These are phyloP conservation scores for Clitoria ternatea DNA, from an alignment of 306 rosid genomes.

Conservation along the genomic window DNA sequence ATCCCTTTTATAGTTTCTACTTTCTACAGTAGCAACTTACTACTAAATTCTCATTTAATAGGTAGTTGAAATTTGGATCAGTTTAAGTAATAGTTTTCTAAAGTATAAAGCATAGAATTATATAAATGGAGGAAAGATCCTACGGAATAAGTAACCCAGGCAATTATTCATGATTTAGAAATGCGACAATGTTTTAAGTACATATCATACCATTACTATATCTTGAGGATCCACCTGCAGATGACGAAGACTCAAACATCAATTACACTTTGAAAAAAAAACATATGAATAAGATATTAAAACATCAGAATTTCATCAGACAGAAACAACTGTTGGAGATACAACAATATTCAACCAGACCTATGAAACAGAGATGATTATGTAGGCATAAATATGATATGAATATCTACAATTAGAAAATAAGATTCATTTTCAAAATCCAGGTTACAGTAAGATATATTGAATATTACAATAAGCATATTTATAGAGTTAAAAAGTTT, in stretches of 20 bases:
- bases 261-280: conserved; percentile 19
- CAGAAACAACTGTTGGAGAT: background rate
- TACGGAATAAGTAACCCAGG: conserved; percentile 18
- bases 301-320: background rate
- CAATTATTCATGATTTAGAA: conserved; percentile 2
- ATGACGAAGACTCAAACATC: conserved; percentile 13
- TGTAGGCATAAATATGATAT: background rate
- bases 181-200: conserved; percentile 14
- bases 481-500: background rate
- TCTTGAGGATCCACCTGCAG: conserved; percentile 99
- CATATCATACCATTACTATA: conserved; percentile 79
- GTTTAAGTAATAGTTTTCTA: conserved; percentile 7
- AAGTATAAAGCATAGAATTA: background rate
- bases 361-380: background rate
- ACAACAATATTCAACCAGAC: background rate
- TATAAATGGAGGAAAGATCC: background rate
- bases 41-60: conserved; percentile 2
- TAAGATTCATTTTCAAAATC: background rate
- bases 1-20: background rate
- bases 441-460: background rate
- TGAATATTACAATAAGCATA: background rate
- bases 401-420: background rate
- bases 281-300: background rate
- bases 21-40: too few relatives aligned
- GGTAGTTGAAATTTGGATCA: background rate